Evolutionary conservation across 2,329 filamentous ascomycete species (phyloP).

Genomic region (Calonectria hawksworthii): DNA sequence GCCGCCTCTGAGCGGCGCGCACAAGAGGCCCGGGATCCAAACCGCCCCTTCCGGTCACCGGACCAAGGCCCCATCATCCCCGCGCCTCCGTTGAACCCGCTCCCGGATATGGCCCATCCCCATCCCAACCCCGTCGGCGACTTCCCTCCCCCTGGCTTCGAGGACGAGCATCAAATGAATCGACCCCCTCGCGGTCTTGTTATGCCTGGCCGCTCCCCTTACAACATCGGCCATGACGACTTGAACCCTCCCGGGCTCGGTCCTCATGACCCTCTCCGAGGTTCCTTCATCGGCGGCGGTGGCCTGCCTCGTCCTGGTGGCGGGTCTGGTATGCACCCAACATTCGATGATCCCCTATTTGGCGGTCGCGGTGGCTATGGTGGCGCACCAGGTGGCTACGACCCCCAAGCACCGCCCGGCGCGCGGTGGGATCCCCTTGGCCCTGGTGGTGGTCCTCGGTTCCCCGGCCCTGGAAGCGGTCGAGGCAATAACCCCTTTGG

Average conservation of each 20-base stretch:
- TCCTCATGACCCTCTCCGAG: constrained; percentile 84
- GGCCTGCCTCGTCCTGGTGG: constrained; percentile 71
- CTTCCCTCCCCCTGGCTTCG: constrained; percentile 90
- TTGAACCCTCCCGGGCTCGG: constrained; percentile 89
- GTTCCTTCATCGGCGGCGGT: constrained; percentile 75
- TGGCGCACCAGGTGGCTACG: constrained; percentile 53
- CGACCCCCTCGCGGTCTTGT: constrained; percentile 62
- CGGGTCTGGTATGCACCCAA: constrained; percentile 92
- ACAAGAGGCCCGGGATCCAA: constrained; percentile 55
- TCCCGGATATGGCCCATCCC: constrained; percentile 69
- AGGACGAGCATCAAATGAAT: constrained; percentile 91
- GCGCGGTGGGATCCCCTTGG: constrained; percentile 92
- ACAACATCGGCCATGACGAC: constrained; percentile 86
- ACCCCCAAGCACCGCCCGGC: constrained; percentile 85
- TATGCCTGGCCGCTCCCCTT: constrained; percentile 66
- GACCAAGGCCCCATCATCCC: constrained; percentile 71
- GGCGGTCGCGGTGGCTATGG: constrained; percentile 58
- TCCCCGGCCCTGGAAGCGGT: constrained; percentile 60
- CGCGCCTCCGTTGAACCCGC: constrained; percentile 76
- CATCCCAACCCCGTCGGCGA: constrained; percentile 77
- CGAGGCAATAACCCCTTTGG: constrained; percentile 56
- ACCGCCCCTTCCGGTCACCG: constrained; percentile 58
- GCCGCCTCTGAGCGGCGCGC: constrained; percentile 57
- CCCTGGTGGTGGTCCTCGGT: constrained; percentile 69
- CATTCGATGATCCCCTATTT: constrained; percentile 92